Percentiles rank a stretch among this genome's conserved stretches.
Evolutionary conservation across 2,329 filamentous ascomycete species (phyloP).

Genomic region (Botryotinia convoluta): DNA sequence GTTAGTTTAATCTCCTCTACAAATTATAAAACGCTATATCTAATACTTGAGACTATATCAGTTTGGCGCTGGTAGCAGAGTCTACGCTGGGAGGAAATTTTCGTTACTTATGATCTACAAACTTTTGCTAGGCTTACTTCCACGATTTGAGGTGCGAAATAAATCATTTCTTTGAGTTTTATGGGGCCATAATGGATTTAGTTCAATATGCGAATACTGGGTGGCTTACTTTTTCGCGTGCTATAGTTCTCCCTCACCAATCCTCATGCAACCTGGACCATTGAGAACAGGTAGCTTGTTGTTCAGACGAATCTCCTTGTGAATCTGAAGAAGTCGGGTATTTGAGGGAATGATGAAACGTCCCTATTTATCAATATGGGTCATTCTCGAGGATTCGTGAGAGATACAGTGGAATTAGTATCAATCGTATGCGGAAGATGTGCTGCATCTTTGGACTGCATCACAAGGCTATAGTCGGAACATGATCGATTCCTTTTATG

Average conservation of each 20-base stretch:
- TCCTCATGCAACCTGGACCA: not conserved
- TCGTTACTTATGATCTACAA: conserved; percentile 3
- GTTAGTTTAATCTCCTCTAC: conserved; percentile 26
- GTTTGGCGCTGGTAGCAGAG: conserved; percentile 36
- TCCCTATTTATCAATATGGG: not conserved
- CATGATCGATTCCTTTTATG: not conserved
- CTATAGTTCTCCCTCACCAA: not conserved
- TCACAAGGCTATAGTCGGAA: not conserved
- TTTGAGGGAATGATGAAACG: not conserved
- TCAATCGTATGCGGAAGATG: not conserved
- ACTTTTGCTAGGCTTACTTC: not conserved
- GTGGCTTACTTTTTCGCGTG: not conserved
- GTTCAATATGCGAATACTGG: not conserved
- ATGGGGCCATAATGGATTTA: not conserved
- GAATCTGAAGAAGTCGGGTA: not conserved
- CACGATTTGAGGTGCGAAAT: not conserved
- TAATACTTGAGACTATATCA: conserved; percentile 25
- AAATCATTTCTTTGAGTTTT: not conserved
- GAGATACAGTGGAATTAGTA: not conserved
- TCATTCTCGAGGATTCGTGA: not conserved
- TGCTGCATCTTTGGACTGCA: not conserved
- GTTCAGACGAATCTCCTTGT: not conserved
- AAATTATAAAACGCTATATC: conserved; percentile 17
- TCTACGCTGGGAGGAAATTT: conserved; percentile 29
- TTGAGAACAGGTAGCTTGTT: conserved; percentile 1